Evolutionary conservation across 371 early-diverging fungal genomes (phyloP), one percentile per base, ranked within the genome.

Genomic region (Mucor mucedo): DNA sequence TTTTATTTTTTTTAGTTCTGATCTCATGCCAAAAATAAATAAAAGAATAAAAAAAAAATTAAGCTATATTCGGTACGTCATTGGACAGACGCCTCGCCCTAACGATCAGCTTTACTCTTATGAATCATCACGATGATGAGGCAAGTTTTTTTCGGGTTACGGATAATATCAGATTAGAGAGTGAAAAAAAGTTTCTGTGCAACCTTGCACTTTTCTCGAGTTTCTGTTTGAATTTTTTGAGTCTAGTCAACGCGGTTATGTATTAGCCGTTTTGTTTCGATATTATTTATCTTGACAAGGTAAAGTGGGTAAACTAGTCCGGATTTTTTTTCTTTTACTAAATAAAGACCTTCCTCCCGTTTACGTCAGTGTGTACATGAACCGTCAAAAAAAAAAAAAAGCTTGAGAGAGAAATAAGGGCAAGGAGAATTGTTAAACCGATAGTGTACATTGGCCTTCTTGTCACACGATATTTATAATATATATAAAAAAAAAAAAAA

Each of bases 71-170:
- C 10, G 4, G 44, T 42, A 42, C 44, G 44, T 42, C 44, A 42
- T 42, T 42, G 44, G 44, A n/a, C 44, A 42, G 6, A 11, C 14
- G 4, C 4, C 10, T n/a, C 6, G 44, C 21, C 21, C 21, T 21
- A 21, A 21, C 21, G 21, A 21, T 41, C 2, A 44, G 16, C 14
- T 44, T 5, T 44, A 44, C 13, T 2, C 0, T 9, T 9, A 44
- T 44, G 10, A 14, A 5, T 44, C 44, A 44, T 44, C 11, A 48
- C 21, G 2, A 48, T 48, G 48, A 48, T 48, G 47, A n/a, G 16
- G 47, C n/a, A n/a, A n/a, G 16, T 56, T 56, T 44, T 44, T 44
- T 29, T 57, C 47, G 58, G 58, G 45, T 57, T 29, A 55, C 56
- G 56, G 56, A 30, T 55, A 10, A 29, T 8, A 29, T 41, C 27